These are phyloP conservation scores for Xylariomycetidae sp. DNA, from an alignment of 2,329 filamentous ascomycete species.

Conservation along the genomic window DNA sequence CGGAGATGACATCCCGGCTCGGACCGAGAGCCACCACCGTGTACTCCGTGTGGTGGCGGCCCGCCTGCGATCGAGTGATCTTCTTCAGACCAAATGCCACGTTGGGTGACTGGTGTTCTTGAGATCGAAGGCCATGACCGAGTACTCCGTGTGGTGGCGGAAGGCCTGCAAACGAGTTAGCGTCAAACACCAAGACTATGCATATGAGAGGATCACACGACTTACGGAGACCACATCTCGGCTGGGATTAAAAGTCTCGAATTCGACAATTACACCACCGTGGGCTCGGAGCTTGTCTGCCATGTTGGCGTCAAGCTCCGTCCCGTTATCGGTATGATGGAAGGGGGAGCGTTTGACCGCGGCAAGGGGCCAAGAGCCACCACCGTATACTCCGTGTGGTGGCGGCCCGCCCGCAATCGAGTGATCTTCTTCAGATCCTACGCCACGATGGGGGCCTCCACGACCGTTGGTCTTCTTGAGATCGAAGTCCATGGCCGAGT, in stretches of 20 bases:
- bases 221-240: constrained; percentile 45
- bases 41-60: constrained; percentile 23
- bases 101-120: constrained; percentile 26
- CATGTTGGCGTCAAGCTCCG: constrained; percentile 27
- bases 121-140: constrained; percentile 26
- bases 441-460: too few species aligned
- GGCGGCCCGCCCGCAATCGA: constrained; percentile 16
- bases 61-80: constrained; percentile 13
- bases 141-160: constrained; percentile 26
- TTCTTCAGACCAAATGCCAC: too few species aligned
- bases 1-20: too few species aligned
- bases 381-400: constrained; percentile 26
- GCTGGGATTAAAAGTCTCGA: constrained; percentile 42
- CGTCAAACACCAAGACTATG: background rate
- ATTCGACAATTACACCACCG: constrained; percentile 41
- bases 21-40: constrained; percentile 26
- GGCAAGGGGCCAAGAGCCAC: constrained; percentile 26
- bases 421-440: too few species aligned
- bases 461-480: too few species aligned
- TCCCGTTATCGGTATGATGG: too few species aligned
- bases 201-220: background rate
- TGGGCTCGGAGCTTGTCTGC: constrained; percentile 25
- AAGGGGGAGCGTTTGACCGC: too few species aligned
- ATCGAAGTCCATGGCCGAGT: constrained; percentile 26
- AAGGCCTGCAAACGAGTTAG: constrained; percentile 25